Percentiles rank a stretch among this genome's conserved stretches.
Evolutionary conservation across 371 early-diverging fungal species (phyloP).

Genomic region (Circinella umbellata): DNA sequence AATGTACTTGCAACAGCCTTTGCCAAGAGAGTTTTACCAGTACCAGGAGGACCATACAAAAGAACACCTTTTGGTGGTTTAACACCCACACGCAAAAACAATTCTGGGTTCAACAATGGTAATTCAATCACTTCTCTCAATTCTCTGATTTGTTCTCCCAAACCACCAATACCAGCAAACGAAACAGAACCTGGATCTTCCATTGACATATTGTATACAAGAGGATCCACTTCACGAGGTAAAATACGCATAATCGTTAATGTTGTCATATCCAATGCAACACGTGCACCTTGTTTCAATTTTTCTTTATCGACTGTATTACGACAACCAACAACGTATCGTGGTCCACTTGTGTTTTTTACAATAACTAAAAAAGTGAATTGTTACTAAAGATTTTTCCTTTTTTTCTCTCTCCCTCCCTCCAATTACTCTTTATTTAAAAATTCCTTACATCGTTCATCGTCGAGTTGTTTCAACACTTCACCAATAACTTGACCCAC

Average conservation of each 20-base stretch:
- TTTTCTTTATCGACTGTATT: slow-evolving; percentile 93
- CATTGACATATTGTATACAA: slow-evolving; percentile 99
- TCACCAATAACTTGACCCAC: slow-evolving; percentile 99
- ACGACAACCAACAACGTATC: slow-evolving; percentile 99
- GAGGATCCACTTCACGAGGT: slow-evolving; percentile 99
- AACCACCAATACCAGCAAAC: slow-evolving; percentile 98
- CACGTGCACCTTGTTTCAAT: slow-evolving; percentile 95
- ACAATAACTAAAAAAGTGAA: slow-evolving; percentile 83
- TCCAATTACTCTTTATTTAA: neutral
- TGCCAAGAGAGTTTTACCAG: slow-evolving; percentile 91
- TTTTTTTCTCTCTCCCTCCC: neutral
- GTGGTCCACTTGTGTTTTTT: slow-evolving; percentile 98
- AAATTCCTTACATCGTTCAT: slow-evolving; percentile 86
- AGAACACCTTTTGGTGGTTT: slow-evolving; percentile 99
- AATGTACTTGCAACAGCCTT: slow-evolving; percentile 97
- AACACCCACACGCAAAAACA: slow-evolving; percentile 98
- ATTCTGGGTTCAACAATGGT: slow-evolving; percentile 98
- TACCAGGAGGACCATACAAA: slow-evolving; percentile 99
- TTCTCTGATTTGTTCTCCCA: slow-evolving; percentile 98
- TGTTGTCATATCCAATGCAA: slow-evolving; percentile 99
- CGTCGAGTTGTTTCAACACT: slow-evolving; percentile 97
- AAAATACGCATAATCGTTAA: slow-evolving; percentile 99
- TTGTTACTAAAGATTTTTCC: neutral
- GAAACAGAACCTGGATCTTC: slow-evolving; percentile 96
- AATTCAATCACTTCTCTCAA: slow-evolving; percentile 99